Base-by-base conservation (phyloP, 495 filamentous ascomycete species). In the Cercophora scortea region DNA sequence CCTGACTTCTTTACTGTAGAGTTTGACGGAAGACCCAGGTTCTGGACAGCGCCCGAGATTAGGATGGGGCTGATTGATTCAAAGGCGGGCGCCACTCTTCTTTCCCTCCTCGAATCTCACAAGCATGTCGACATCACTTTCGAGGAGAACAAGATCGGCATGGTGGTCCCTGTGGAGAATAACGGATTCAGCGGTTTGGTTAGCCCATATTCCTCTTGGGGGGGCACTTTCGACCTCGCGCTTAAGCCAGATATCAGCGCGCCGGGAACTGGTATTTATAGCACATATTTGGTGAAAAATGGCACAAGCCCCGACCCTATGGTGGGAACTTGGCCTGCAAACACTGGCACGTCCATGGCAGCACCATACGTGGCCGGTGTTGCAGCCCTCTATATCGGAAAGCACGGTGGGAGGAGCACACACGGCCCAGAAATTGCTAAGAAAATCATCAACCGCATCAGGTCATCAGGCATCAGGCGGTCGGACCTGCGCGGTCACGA, bases 301-400 rank as follows among this genome's bases (percentile, higher is more conserved):
- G 38, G n/a, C 10, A 15, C 10, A 11, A 15, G 38, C n/a, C 38
- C 38, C 38, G 38, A 3, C 2, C 11, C 10, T 3, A 11, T 40
- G 38, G 10, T 11, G 11, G 18, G 3, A 25, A 13, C 15, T 7
- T 25, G 25, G 25, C 11, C 12, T 6, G 12, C 19, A 1, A 9
- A 25, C 15, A 45, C 15, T 2, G 43, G 43, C 43, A 45, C 43
- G 18, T 18, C 15, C 16, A 16, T 18, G 74, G 68, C 75, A 7
- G 62, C 74, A n/a, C 73, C 74, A 12, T 78, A 72, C 50, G 62
- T 72, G 8, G 70, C 71, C 25, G 73, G 71, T 18, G 51, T 71
- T 25, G 64, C 71, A 44, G 71, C 73, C 36, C 67, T 76, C 10
- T 60, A 71, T 25, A 63, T 73, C 45, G 64, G 58, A 2, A 54